Evolutionary conservation across 306 rosid genomes (phyloP), one percentile per base, ranked within the genome.

Genomic region (Vigna radiata): DNA sequence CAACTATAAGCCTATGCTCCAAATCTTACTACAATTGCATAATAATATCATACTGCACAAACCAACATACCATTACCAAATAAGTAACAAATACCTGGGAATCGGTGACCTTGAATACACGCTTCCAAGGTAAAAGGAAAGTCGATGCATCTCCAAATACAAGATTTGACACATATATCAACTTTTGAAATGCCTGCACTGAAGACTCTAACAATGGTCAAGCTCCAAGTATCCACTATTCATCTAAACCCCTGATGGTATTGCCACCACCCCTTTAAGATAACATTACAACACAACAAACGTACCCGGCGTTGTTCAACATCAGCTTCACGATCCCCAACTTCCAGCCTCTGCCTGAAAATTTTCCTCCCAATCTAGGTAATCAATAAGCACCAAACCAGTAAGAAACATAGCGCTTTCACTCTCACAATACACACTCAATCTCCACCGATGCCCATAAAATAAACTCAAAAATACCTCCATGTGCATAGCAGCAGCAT

Each of bases 101-200:
- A 81, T 92, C 97, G 2, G 97, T 95, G 81, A 88, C 83, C 83
- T 84, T 92, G 82, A 95, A 92, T 52, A 95, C 90, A 74, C 97
- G 99, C 85, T 92, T 96, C 99, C 99, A 96, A 79, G 99, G 98
- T 69, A 96, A 84, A 71, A 96, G 99, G 86, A 96, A 96, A 70
- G 96, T 77, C 11, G 99, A 89, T 18, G 99, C 99, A n/a, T 96
- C 97, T 43, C 98, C 97, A 76, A 96, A 96, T 76, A 92, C 97
- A 78, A 91, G 90, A 75, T 94, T 92, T 9, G 99, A 96, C 72
- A 96, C 94, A 82, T 92, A 96, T 64, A 96, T 89, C 89, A 96
- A 84, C 92, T 96, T 96, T 87, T 96, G 98, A 84, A 96, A 96
- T 23, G 97, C 99, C 99, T 96, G 99, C 98, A 91, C 99, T 92